phyloP scores from a whole-genome alignment of 164 flowering plant genomes.

The Vitis rupestris region DNA sequence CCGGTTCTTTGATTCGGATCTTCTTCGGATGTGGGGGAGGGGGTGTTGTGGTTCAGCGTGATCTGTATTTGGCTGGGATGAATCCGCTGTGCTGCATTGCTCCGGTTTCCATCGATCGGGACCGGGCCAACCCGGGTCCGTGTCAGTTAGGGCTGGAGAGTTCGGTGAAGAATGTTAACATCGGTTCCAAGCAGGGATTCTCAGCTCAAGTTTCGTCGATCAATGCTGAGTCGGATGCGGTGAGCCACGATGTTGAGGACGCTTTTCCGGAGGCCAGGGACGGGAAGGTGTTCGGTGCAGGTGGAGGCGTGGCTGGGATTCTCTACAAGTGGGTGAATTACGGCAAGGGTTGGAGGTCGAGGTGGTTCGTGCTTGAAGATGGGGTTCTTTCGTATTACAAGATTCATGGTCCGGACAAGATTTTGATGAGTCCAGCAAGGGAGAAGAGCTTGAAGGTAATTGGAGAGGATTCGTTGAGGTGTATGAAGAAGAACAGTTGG shows the following conservation, averaged over 20 bases:
- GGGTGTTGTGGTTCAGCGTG: slow-evolving; percentile 1
- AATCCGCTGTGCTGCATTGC: slow-evolving; percentile 99
- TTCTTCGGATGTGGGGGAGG: background rate
- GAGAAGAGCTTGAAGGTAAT: slow-evolving; percentile 67
- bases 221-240: slow-evolving; percentile 25
- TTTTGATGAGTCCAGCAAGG: slow-evolving; percentile 43
- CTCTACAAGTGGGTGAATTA: slow-evolving; percentile 95
- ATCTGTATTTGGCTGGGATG: slow-evolving; percentile 33
- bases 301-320: slow-evolving; percentile 63
- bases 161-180: slow-evolving; percentile 22
- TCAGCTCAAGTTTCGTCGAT: slow-evolving; percentile 49
- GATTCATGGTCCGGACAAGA: slow-evolving; percentile 90
- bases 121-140: slow-evolving; percentile 43
- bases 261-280: slow-evolving; percentile 28
- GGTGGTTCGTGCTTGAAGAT: slow-evolving; percentile 84
- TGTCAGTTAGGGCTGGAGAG: slow-evolving; percentile 39
- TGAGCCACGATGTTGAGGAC: slow-evolving; percentile 24
- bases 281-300: slow-evolving; percentile 25
- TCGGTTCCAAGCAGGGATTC: slow-evolving; percentile 41
- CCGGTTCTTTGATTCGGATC: slow-evolving; percentile 1
- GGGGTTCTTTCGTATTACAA: slow-evolving; percentile 95
- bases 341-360: slow-evolving; percentile 83
- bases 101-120: slow-evolving; percentile 88
- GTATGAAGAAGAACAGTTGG: slow-evolving; percentile 55
- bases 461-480: slow-evolving; percentile 71